Conservation (phyloP, 2,329 filamentous ascomycete species). For the Cytospora piceae region DNA sequence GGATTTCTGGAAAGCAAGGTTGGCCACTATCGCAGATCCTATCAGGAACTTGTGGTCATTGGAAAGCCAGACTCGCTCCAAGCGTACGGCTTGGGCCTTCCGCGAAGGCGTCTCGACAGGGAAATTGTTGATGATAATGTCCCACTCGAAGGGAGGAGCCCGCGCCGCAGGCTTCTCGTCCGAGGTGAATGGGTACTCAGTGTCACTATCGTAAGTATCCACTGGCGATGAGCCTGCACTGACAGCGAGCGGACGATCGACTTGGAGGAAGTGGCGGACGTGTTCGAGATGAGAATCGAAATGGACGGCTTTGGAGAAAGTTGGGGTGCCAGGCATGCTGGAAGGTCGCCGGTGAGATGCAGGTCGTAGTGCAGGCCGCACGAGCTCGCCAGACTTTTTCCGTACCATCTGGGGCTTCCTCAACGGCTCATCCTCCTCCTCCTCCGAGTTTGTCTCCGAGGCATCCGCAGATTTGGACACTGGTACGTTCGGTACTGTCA, state of each 20-base stretch:
- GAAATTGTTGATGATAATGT: conserved; percentile 84
- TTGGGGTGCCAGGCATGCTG: conserved; percentile 96
- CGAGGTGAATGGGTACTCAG: conserved; percentile 81
- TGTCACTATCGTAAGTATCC: conserved; percentile 84
- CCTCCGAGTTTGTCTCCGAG: conserved; percentile 59
- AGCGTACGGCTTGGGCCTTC: conserved; percentile 68
- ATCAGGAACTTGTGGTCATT: conserved; percentile 84
- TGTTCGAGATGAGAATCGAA: conserved; percentile 97
- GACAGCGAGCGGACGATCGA: conserved; percentile 93
- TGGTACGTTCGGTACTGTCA: conserved; percentile 57
- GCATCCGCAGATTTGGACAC: conserved; percentile 52
- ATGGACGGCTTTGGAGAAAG: conserved; percentile 96
- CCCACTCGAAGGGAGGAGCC: conserved; percentile 74
- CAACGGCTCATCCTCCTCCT: conserved; percentile 65
- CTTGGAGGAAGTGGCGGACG: conserved; percentile 91
- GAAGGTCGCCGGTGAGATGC: conserved; percentile 81
- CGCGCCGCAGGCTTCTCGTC: conserved; percentile 49
- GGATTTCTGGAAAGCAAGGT: conserved; percentile 85
- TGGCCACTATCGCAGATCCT: conserved; percentile 82
- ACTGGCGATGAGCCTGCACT: conserved; percentile 92
- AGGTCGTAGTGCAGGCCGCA: conserved; percentile 85
- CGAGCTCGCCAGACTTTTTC: conserved; percentile 97
- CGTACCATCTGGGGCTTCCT: conserved; percentile 89
- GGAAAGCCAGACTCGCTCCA: conserved; percentile 88
- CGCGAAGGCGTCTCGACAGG: conserved; percentile 68